Evolutionary conservation across 164 flowering plant species (phyloP), one percentile per base, ranked within the genome.

Genomic region (Litsea cubeba): DNA sequence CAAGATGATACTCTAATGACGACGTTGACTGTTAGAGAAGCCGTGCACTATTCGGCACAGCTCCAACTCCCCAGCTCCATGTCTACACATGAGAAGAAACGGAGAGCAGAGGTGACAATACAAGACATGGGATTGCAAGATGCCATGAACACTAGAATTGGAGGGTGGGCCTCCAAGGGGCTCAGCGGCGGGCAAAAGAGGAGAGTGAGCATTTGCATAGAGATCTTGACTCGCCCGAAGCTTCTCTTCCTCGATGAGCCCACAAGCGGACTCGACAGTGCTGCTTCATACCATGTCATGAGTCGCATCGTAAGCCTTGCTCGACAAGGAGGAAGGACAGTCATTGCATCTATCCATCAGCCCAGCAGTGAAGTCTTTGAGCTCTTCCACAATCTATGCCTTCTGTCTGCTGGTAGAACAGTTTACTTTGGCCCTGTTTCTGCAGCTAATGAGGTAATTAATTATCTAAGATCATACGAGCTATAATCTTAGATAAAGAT

Each of bases 171-270:
- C 20, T 25, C 6, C 14, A 87, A 83, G 72, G 91, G 95, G 1
- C 79, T 91, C 18, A 89, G 93, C 50, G 84, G 84, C 0, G 92
- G 95, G 0, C 88, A 90, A 49, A 87, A 83, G 86, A 82, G 86
- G 50, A 81, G 95, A 75, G 83, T 90, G 6, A 86, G 89, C 83
- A 88, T 90, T 70, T 81, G 87, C 73, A 71, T 86, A 4, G 88
- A 89, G 77, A 85, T 89, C 50, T 65, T 89, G n/a, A 86, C 84
- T 4, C 65, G 82, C 10, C 95, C 93, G 1, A 82, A 77, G 71
- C 85, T 85, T 71, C 85, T 87, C 28, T 88, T 89, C 62, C 84
- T 91, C 12, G 94, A 91, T 62, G 94, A 91, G 76, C 96, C 96
- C 2, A 90, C 92, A 0, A 87, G 88, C 50, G 90, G 91, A 1